A percentile compares a stretch with the other conserved stretches of the same genome.
Evolutionary conservation across 1,139 yeast genomes (phyloP).

Genomic region (Yamadazyma jaroonii): DNA sequence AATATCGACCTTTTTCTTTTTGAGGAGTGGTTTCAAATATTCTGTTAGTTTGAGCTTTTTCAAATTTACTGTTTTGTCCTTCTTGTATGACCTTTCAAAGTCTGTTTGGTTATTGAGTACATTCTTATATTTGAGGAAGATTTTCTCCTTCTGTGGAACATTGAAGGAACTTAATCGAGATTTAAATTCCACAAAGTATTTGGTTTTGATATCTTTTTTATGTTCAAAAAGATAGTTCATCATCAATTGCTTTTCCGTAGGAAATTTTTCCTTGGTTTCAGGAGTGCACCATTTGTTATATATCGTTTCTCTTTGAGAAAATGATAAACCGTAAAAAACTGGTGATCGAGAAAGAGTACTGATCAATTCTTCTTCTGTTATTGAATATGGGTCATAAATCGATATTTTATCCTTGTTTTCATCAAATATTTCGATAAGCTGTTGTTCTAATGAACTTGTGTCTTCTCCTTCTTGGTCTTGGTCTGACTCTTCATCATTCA

Average conservation of each 20-base stretch:
- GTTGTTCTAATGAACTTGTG: background rate
- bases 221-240: constrained; percentile 26
- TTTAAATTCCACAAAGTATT: constrained; percentile 28
- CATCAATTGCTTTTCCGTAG: constrained; percentile 24
- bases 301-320: constrained; percentile 21
- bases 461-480: constrained; percentile 6
- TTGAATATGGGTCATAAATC: constrained; percentile 36
- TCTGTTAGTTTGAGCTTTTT: constrained; percentile 25
- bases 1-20: constrained; percentile 1
- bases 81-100: constrained; percentile 11
- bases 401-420: constrained; percentile 23
- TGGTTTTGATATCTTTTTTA: constrained; percentile 28
- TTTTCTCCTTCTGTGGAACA: constrained; percentile 9
- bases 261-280: constrained; percentile 15
- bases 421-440: constrained; percentile 21
- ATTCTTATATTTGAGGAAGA: constrained; percentile 13
- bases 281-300: constrained; percentile 34
- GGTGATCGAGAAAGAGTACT: constrained; percentile 27
- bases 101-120: constrained; percentile 10
- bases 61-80: constrained; percentile 21
- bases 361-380: constrained; percentile 38
- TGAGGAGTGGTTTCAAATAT: constrained; percentile 14
- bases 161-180: constrained; percentile 6
- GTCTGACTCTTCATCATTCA: constrained; percentile 8
- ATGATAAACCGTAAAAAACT: constrained; percentile 26